Percentiles rank a stretch among this genome's conserved stretches.
Conservation (phyloP, 257 asterid genomes). For the Salvia rosmarinus region DNA sequence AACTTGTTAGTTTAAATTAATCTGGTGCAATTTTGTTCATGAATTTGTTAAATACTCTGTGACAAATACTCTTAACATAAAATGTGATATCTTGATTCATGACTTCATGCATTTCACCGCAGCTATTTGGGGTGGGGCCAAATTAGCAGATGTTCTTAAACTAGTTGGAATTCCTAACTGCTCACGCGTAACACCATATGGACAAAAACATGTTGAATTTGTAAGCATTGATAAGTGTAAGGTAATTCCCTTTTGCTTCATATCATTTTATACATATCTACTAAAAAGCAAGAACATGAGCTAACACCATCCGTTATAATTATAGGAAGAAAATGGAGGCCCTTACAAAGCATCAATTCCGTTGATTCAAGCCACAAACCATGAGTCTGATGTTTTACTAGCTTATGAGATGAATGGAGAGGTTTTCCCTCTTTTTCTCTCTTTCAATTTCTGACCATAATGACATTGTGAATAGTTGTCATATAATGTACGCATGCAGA, state of each 20-base stretch:
- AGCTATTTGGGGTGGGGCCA: slow-evolving; percentile 98
- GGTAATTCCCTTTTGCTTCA: slow-evolving; percentile 50
- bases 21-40: neutral
- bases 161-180: slow-evolving; percentile 75
- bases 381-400: slow-evolving; percentile 87
- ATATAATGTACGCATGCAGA: neutral
- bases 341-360: slow-evolving; percentile 97
- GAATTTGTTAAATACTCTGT: neutral
- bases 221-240: slow-evolving; percentile 98
- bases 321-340: slow-evolving; percentile 96
- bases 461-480: neutral
- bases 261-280: slow-evolving; percentile 16
- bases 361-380: slow-evolving; percentile 83
- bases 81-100: slow-evolving; percentile 6
- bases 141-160: slow-evolving; percentile 88
- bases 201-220: slow-evolving; percentile 91
- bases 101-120: slow-evolving; percentile 39
- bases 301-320: slow-evolving; percentile 28
- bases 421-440: no score
- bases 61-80: neutral
- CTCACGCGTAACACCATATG: slow-evolving; percentile 58
- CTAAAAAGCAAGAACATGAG: slow-evolving; percentile 19
- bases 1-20: neutral
- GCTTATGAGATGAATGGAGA: slow-evolving; percentile 99
- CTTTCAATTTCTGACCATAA: slow-evolving; percentile 11